Conservation (phyloP, 2,329 filamentous ascomycete species). For the Stagonosporopsis chrysanthemi region DNA sequence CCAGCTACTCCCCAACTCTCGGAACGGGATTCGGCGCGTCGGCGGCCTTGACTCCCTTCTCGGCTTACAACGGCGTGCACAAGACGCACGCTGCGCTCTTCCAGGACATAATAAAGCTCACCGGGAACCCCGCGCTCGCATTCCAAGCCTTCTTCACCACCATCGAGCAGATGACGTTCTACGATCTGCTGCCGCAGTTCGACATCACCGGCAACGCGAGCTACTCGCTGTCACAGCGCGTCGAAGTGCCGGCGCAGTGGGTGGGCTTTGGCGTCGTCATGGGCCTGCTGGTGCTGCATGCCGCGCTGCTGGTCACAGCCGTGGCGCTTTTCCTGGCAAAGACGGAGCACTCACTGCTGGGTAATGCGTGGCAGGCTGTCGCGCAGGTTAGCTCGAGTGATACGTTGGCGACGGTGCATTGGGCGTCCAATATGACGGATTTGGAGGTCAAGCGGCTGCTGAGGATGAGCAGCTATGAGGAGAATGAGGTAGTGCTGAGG, state of each 20-base stretch:
- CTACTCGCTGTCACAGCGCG: too few relatives aligned
- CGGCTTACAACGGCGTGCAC: background rate
- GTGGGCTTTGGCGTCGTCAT: background rate
- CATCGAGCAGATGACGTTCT: conserved; percentile 21
- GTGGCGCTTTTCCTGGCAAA: conserved; percentile 7
- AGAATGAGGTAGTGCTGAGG: conserved; percentile 3
- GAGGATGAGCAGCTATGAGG: background rate
- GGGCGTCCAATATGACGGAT: conserved; percentile 15
- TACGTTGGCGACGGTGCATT: conserved; percentile 9
- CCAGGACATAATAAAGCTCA: conserved; percentile 15
- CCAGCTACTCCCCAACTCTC: background rate
- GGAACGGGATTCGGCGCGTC: background rate
- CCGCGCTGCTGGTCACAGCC: conserved; percentile 3
- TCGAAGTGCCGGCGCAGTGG: too few relatives aligned
- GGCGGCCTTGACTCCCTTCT: background rate
- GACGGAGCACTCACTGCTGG: conserved; percentile 21
- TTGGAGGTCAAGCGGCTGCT: conserved; percentile 16
- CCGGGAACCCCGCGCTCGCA: conserved; percentile 17
- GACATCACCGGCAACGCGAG: background rate
- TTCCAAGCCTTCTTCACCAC: conserved; percentile 20
- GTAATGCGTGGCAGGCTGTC: conserved; percentile 10
- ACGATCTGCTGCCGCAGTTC: conserved; percentile 17
- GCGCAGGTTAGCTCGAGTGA: conserved; percentile 17
- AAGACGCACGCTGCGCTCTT: conserved; percentile 13
- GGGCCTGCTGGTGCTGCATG: conserved; percentile 9